Percentiles rank a stretch among this genome's conserved stretches.
Conservation (phyloP, 176 grass and related monocot genomes). For the Canna indica region DNA sequence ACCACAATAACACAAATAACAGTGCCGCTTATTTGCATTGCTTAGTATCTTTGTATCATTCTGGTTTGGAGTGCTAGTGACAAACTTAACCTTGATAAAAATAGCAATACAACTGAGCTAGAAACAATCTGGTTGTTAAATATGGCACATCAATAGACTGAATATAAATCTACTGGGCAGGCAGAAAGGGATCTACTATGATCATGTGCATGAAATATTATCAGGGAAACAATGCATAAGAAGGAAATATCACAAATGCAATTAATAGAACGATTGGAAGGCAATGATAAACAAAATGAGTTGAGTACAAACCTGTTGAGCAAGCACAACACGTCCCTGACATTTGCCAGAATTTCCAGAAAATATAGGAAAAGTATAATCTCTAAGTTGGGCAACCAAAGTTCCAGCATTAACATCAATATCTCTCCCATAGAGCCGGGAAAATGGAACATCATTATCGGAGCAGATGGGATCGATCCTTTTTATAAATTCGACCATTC, state of each 20-base stretch:
- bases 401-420: constrained; percentile 70
- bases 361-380: constrained; percentile 91
- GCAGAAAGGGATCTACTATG: not conserved
- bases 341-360: constrained; percentile 58
- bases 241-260: not conserved
- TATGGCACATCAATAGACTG: not conserved
- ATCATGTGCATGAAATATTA: not conserved
- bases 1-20: too few relatives aligned
- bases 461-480: constrained; percentile 59
- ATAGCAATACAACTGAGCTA: too few relatives aligned
- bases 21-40: too few relatives aligned
- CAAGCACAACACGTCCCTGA: constrained; percentile 82
- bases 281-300: constrained; percentile 6
- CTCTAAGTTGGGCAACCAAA: constrained; percentile 77
- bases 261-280: not conserved
- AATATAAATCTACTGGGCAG: not conserved
- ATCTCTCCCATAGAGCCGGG: constrained; percentile 88
- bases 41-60: too few relatives aligned
- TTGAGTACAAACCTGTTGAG: constrained; percentile 68
- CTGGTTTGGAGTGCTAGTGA: too few relatives aligned
- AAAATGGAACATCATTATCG: constrained; percentile 86
- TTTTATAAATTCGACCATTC: constrained; percentile 96
- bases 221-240: not conserved
- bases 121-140: not conserved
- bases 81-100: too few relatives aligned